Evolutionary conservation across 208 protist species (phyloP), one percentile per base, ranked within the genome.

Genomic region (Leishmania arabica): DNA sequence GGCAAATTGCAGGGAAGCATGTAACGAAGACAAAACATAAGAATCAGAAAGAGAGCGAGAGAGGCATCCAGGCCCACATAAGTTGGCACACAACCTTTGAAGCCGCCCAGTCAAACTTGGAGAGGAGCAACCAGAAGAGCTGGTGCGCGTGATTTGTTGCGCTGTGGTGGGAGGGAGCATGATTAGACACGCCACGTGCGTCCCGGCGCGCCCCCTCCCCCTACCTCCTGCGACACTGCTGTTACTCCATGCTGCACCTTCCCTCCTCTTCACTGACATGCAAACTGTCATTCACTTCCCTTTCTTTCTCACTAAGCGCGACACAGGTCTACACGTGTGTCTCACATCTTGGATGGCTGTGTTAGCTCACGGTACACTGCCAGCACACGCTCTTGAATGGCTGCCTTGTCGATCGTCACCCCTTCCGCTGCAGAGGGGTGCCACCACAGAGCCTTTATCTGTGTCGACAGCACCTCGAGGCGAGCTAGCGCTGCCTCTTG

Each of bases 391-490:
- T 64, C 64, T 47, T 80, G 73, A n/a, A 89, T 54, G 31, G 56
- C 64, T 31, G 47, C 66, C 45, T 68, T 58, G n/a, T 76, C 64
- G 21, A 80, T 79, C 64, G 56, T 74, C 4, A 37, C 47, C 45
- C 73, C 71, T 6, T 49, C 45, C 40, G 80, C 75, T 13, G 49
- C 45, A 17, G 73, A 64, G 2, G 84, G 81, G 73, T 86, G 82
- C 80, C 81, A 86, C 19, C 85, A 78, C 45, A 88, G 53, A 51
- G 64, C 66, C 75, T 84, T 56, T 72, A 90, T 66, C 76, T 90
- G 83, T 60, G 49, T 56, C 45, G 79, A 31, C 70, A 90, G 66
- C 64, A 75, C 54, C 3, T 73, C 77, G n/a, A 89, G 58, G 40
- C 82, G 81, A 65, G 78, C 73, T 47, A 86, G 75, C 58, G 53